Evolutionary conservation across 441 rosid genomes (phyloP), one percentile per base, ranked within the genome.

Genomic region (Pelargonium australe): DNA sequence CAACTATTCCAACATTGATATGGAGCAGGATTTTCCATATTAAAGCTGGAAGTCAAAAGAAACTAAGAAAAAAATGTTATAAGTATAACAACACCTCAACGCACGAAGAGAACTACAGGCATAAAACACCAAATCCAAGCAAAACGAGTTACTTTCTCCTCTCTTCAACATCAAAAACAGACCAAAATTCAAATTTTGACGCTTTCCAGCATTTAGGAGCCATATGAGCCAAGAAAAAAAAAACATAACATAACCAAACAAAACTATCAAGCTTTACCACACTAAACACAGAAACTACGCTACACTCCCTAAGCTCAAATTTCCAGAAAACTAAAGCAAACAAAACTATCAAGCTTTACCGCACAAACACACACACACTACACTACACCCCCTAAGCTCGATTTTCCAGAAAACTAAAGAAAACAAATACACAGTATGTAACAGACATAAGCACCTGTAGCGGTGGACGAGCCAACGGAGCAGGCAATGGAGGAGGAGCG

Each of bases 391-490:
- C 14, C 8, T 25, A 7, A 57, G 28, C 6, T 20, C 7, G 14
- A 14, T 2, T 13, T 4, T 12, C 16, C 7, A 47, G 23, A 45
- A 71, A 49, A 4, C 17, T 64, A 0, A 34, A 40, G 65, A n/a
- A 71, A 45, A 58, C 6, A 25, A 12, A 6, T 37, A 1, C 7
- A 44, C 34, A 69, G 14, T 4, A 3, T n/a, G 47, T 0, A 60
- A 20, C 44, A 4, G 43, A 64, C 37, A 61, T 25, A 47, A 75
- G 40, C 10, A 88, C 96, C 95, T 71, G 73, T 68, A 62, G 76
- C 65, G 64, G 79, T 66, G 60, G 94, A 66, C 70, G 95, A 84
- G 75, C 75, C 76, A 68, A 71, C 66, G 11, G 90, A 85, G 79
- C 91, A 89, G 0, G 83, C 82, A 68, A 92, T 44, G 37, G 69